phyloP scores from a whole-genome alignment of 2,329 filamentous ascomycete genomes.

The Amesomyces nigricolor region DNA sequence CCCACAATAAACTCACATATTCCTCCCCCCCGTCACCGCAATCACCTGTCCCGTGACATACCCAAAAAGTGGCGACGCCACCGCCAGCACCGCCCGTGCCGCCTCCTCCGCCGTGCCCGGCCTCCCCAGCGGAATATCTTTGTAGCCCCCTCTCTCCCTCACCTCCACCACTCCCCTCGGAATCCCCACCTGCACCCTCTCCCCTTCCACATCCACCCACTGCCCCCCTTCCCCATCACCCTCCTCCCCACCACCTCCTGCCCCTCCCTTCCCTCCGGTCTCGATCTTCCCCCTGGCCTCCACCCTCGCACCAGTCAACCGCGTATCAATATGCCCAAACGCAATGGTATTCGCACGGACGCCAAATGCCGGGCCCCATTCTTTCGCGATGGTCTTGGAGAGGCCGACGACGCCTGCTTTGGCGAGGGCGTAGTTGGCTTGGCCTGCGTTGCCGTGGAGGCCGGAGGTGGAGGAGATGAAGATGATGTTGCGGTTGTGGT shows the following conservation, averaged over 20 bases:
- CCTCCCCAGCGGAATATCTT: conserved; percentile 72
- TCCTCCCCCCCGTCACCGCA: conserved; percentile 72
- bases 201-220: conserved; percentile 71
- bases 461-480: conserved; percentile 81
- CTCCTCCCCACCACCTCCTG: conserved; percentile 63
- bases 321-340: conserved; percentile 75
- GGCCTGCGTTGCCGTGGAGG: conserved; percentile 82
- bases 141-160: conserved; percentile 29
- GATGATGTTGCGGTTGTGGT: conserved; percentile 57
- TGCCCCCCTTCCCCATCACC: conserved; percentile 70
- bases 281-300: no score
- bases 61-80: conserved; percentile 74
- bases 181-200: conserved; percentile 70
- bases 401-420: conserved; percentile 80
- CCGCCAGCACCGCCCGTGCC: conserved; percentile 68
- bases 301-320: conserved; percentile 50
- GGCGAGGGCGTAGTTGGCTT: conserved; percentile 80
- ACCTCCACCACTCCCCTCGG: conserved; percentile 47
- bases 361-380: conserved; percentile 81
- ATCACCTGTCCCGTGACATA: conserved; percentile 87
- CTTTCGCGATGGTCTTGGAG: conserved; percentile 84
- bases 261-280: no score
- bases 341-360: conserved; percentile 79
- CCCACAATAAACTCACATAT: conserved; percentile 40
- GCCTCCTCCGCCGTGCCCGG: conserved; percentile 76